These are phyloP conservation scores for Vitis riparia DNA, from an alignment of 164 flowering plant species.

Conservation along the genomic window DNA sequence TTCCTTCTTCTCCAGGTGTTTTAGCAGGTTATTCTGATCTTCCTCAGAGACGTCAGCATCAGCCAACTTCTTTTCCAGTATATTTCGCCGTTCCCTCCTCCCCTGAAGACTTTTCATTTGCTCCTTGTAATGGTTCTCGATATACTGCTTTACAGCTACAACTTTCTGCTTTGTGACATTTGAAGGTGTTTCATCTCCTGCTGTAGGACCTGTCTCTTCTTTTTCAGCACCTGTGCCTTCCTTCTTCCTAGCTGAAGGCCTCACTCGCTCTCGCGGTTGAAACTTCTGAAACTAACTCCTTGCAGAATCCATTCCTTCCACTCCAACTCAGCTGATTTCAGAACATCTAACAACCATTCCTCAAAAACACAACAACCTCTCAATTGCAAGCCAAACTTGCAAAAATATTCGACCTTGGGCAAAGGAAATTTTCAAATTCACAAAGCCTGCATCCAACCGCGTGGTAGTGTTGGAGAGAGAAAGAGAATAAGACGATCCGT, in stretches of 20 bases:
- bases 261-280: conserved; percentile 52
- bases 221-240: conserved; percentile 28
- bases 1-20: conserved; percentile 73
- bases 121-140: conserved; percentile 80
- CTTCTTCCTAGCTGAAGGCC: conserved; percentile 34
- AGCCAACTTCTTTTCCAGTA: conserved; percentile 65
- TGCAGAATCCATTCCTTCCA: conserved; percentile 57
- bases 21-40: conserved; percentile 67
- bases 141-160: conserved; percentile 75
- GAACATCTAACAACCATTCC: conserved; percentile 5
- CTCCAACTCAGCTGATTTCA: background rate
- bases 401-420: too few species aligned
- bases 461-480: background rate
- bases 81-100: conserved; percentile 56
- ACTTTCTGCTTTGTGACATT: conserved; percentile 63
- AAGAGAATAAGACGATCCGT: conserved; percentile 13
- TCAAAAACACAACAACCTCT: background rate
- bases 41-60: conserved; percentile 84
- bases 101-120: conserved; percentile 72
- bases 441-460: conserved; percentile 1
- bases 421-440: too few species aligned
- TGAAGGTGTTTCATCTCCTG: conserved; percentile 54
- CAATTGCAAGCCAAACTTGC: too few species aligned
- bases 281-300: conserved; percentile 70
- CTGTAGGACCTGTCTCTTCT: conserved; percentile 12